phyloP scores from a whole-genome alignment of 225 moss, liverwort and hornwort species.

The Bryum argenteum region DNA sequence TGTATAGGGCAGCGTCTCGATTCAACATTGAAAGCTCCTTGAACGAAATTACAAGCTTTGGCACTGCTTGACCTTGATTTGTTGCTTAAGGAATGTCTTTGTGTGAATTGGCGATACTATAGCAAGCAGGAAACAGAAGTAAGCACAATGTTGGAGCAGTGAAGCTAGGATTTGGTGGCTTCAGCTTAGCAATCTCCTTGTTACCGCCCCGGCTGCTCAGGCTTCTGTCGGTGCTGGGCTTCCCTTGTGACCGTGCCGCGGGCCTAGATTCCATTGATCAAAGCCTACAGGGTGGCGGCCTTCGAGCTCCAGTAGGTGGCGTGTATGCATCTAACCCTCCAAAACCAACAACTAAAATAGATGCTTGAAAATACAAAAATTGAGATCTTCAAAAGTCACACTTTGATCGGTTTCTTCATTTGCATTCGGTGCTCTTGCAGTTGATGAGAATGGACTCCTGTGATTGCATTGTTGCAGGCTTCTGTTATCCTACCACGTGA shows the following conservation, averaged over 20 bases:
- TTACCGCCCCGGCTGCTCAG: constrained; percentile 78
- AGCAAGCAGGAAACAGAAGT: constrained; percentile 81
- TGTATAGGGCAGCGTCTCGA: too few relatives aligned
- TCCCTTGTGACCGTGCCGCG: constrained; percentile 83
- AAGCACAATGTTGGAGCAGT: constrained; percentile 90
- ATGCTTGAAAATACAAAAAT: too few relatives aligned
- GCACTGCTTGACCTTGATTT: not conserved
- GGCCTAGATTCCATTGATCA: constrained; percentile 81
- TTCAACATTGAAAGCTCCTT: too few relatives aligned
- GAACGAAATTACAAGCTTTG: too few relatives aligned
- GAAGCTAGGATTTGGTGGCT: constrained; percentile 90
- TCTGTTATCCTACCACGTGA: constrained; percentile 86
- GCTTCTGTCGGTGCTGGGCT: constrained; percentile 88
- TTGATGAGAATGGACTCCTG: not conserved
- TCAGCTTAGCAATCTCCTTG: constrained; percentile 93
- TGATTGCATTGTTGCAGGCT: constrained; percentile 52
- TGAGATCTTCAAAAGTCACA: too few relatives aligned
- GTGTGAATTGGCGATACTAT: too few relatives aligned
- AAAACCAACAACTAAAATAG: not conserved
- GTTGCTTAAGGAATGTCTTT: not conserved
- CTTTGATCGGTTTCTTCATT: constrained; percentile 2
- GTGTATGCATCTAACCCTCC: constrained; percentile 63
- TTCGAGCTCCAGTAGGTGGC: constrained; percentile 97
- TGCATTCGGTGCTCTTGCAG: not conserved
- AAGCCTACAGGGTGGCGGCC: constrained; percentile 83